Evolutionary conservation across 2,329 filamentous ascomycete genomes (phyloP).

Genomic region (Pyricularia grisea): DNA sequence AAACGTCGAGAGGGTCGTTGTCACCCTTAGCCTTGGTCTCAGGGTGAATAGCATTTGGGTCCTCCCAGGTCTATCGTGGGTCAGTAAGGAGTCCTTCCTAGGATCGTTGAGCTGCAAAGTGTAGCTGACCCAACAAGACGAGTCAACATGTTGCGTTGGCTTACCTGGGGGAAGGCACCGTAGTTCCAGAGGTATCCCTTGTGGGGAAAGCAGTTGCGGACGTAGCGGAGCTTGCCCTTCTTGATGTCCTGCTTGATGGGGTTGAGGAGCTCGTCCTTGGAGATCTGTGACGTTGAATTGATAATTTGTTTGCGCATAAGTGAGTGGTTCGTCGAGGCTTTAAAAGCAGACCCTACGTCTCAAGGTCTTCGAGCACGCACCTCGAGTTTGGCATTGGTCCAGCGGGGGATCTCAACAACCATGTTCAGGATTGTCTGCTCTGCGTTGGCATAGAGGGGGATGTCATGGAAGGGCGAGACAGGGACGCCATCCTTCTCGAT

Average conservation of each 20-base stretch:
- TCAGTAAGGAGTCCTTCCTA: not conserved
- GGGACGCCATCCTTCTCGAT: conserved; percentile 95
- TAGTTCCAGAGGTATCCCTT: conserved; percentile 99
- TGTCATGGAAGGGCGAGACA: conserved; percentile 95
- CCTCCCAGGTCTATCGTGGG: conserved; percentile 80
- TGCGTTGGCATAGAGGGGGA: conserved; percentile 94
- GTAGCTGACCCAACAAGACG: not conserved
- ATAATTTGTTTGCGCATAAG: not conserved
- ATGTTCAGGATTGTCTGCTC: conserved; percentile 97
- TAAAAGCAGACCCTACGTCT: conserved; percentile 4
- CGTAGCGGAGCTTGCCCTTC: conserved; percentile 99
- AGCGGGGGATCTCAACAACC: conserved; percentile 98
- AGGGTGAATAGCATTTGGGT: conserved; percentile 89
- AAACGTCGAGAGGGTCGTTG: conserved; percentile 98
- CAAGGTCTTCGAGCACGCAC: conserved; percentile 41
- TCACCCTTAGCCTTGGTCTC: conserved; percentile 99
- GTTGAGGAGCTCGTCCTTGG: conserved; percentile 96
- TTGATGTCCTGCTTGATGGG: conserved; percentile 99
- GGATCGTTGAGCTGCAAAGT: not conserved
- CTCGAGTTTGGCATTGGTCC: conserved; percentile 99
- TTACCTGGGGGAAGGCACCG: conserved; percentile 94
- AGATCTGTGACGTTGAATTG: conserved; percentile 57
- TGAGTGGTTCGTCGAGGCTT: not conserved
- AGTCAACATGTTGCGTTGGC: conserved; percentile 15
- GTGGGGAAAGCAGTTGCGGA: conserved; percentile 99